Percentiles rank a stretch among this genome's conserved stretches.
Conservation (phyloP, 495 filamentous ascomycete species). For the Penicillium malachiteum region DNA sequence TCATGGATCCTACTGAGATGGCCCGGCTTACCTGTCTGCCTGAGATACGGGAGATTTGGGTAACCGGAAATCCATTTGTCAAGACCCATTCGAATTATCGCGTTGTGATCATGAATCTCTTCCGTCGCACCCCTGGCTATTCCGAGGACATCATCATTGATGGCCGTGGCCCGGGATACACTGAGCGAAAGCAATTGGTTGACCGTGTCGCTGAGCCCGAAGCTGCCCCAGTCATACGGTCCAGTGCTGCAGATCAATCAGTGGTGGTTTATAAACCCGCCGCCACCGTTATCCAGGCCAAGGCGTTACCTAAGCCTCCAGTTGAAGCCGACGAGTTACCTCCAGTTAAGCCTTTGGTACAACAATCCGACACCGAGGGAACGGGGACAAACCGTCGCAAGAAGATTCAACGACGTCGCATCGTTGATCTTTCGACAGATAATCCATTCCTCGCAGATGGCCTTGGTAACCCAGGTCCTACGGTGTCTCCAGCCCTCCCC, state of each 20-base stretch:
- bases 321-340: conserved; percentile 51
- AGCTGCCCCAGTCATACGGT: conserved; percentile 73
- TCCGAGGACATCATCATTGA: conserved; percentile 90
- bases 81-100: conserved; percentile 84
- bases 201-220: conserved; percentile 75
- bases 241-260: conserved; percentile 54
- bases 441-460: conserved; percentile 45
- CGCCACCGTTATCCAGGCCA: conserved; percentile 10
- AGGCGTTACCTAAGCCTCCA: conserved; percentile 33
- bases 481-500: conserved; percentile 29
- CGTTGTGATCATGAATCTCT: conserved; percentile 91
- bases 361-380: conserved; percentile 28
- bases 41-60: conserved; percentile 88
- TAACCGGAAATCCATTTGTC: conserved; percentile 85
- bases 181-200: conserved; percentile 79
- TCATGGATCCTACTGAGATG: conserved; percentile 86
- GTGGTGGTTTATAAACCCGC: conserved; percentile 60
- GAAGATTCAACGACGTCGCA: conserved; percentile 65
- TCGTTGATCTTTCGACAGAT: conserved; percentile 75
- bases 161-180: conserved; percentile 71
- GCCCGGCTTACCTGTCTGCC: conserved; percentile 87
- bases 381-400: conserved; percentile 44
- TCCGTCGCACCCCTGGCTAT: conserved; percentile 88
- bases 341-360: conserved; percentile 42
- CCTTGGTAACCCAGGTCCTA: conserved; percentile 31